phyloP scores from a whole-genome alignment of 495 filamentous ascomycete genomes.

The Penicillium angulare region DNA sequence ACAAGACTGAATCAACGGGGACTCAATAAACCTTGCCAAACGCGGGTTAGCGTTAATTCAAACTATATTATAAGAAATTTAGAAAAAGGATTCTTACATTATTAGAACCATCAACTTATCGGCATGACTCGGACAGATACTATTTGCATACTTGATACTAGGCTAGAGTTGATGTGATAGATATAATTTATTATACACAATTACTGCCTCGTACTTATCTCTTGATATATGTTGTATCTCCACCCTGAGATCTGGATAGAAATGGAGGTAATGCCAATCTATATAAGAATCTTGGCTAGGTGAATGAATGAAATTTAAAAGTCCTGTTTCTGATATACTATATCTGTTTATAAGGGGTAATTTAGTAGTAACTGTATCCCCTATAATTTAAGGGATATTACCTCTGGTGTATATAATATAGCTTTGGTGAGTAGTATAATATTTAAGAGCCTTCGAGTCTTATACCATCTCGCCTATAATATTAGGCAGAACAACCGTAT shows the following conservation, averaged over 20 bases:
- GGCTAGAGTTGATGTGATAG: too few relatives aligned
- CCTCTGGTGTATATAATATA: conserved; percentile 36
- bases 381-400: conserved; percentile 23
- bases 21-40: too few relatives aligned
- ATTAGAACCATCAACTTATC: too few relatives aligned
- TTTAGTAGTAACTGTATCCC: conserved; percentile 31
- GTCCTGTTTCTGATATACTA: conserved; percentile 37
- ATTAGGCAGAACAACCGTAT: conserved; percentile 31
- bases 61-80: too few relatives aligned
- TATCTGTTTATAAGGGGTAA: conserved; percentile 26
- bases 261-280: conserved; percentile 54
- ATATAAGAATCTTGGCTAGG: conserved; percentile 15
- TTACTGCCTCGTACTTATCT: conserved; percentile 44
- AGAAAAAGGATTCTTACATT: too few relatives aligned
- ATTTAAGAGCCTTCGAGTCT: conserved; percentile 31
- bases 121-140: too few relatives aligned
- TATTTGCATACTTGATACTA: too few relatives aligned
- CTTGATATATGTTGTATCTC: conserved; percentile 34
- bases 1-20: too few relatives aligned
- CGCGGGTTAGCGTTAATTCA: too few relatives aligned
- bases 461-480: conserved; percentile 33
- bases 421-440: conserved; percentile 26
- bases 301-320: conserved; percentile 8
- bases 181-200: too few relatives aligned
- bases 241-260: conserved; percentile 45